Evolutionary conservation across 2,329 filamentous ascomycete genomes (phyloP), one percentile per base, ranked within the genome.

Genomic region (Thelonectria discophora): DNA sequence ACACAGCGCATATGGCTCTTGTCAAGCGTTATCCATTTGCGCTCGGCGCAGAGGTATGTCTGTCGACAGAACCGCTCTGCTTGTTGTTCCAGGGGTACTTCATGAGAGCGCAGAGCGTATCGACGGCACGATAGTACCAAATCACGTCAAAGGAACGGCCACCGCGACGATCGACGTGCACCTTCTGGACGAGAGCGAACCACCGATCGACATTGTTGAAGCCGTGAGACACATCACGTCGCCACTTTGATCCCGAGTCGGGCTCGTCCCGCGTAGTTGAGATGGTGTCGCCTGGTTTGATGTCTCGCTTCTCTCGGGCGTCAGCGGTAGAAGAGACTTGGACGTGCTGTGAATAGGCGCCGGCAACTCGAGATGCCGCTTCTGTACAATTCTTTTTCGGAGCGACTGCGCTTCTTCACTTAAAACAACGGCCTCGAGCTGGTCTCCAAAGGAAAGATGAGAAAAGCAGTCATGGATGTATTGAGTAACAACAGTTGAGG

Each of bases 51-150:
- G 1, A 87, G 71, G 66, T 92, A 94, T 0, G 86, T 89, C 66
- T 92, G 89, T 0, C 92, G 84, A 2, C 94, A 83, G 62, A 94
- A 91, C 47, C 89, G 86, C 7, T 87, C 84, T 2, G 78, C 77
- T 0, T 69, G 53, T 93, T 91, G 0, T 77, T 64, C 74, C 86
- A 88, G 0, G 89, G 89, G 67, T 94, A 96, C 10, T 82, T 82
- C 76, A 89, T 88, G 6, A 84, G 77, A 0, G 82, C 85, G 45
- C 93, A 91, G 0, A 89, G 84, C 0, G 92, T 95, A 55, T 95
- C 89, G 0, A 81, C 79, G 0, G 91, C 85, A 2, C 85, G 81
- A 66, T 94, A 94, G 0, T 95, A 79, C 91, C 91, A 95, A 1
- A 90, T 81, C 0, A 93, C 84, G 56, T 89, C 83, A 11, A 93